A percentile compares a stretch with the other conserved stretches of the same genome.
These are phyloP conservation scores for Chimonanthus praecox DNA, from an alignment of 164 flowering plant genomes.

Conservation along the genomic window DNA sequence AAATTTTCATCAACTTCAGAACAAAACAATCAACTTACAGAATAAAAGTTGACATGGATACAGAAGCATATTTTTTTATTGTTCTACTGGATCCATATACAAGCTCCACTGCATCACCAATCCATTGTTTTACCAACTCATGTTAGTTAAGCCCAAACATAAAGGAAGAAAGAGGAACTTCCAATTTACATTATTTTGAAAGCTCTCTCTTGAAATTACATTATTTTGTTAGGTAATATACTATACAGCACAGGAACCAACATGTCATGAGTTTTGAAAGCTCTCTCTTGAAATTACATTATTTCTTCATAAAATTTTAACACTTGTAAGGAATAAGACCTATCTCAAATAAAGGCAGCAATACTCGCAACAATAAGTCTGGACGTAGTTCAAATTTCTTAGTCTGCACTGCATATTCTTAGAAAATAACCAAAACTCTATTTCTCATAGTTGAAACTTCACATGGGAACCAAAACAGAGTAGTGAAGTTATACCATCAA, in stretches of 20 bases:
- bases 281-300: background rate
- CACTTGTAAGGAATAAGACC: background rate
- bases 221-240: too few relatives aligned
- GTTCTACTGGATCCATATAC: background rate
- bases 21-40: background rate
- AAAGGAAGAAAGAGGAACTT: background rate
- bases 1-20: too few relatives aligned
- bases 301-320: background rate
- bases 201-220: too few relatives aligned
- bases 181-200: too few relatives aligned
- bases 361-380: background rate
- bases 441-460: background rate
- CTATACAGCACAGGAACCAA: too few relatives aligned
- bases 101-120: background rate
- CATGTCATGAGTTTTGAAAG: background rate
- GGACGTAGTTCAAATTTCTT: background rate
- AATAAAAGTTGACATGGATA: background rate
- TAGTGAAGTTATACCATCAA: background rate
- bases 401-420: background rate
- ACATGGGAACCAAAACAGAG: background rate
- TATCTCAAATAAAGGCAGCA: background rate
- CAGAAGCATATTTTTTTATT: background rate
- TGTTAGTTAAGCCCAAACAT: background rate
- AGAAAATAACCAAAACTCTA: background rate
- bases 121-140: background rate